Evolutionary conservation across 2,329 filamentous ascomycete genomes (phyloP).

Genomic region (Leptographium flavum): DNA sequence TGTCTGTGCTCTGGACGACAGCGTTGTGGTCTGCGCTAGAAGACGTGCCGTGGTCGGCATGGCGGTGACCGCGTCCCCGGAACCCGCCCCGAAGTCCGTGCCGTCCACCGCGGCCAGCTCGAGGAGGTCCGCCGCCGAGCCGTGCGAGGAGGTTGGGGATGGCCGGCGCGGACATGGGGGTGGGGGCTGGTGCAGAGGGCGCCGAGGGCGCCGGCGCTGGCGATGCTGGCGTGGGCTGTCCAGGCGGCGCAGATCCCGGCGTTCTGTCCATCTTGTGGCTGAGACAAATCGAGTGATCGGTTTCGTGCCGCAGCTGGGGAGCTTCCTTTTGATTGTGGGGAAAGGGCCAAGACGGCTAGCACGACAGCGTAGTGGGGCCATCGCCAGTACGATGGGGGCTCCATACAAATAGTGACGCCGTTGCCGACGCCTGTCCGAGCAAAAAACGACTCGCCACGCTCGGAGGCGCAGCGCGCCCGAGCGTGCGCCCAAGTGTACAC

Average conservation of each 20-base stretch:
- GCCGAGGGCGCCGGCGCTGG: conserved; percentile 4
- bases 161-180: conserved; percentile 50
- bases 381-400: too few species aligned
- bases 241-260: not conserved
- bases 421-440: too few species aligned
- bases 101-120: conserved; percentile 19
- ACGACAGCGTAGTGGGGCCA: too few species aligned
- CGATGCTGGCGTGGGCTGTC: too few species aligned
- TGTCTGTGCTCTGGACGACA: conserved; percentile 77
- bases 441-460: too few species aligned
- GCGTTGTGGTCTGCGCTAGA: conserved; percentile 44
- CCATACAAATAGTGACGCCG: too few species aligned
- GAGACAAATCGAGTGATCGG: too few species aligned
- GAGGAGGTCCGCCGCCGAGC: conserved; percentile 21
- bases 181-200: not conserved
- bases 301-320: too few species aligned
- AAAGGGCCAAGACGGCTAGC: too few species aligned
- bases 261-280: not conserved
- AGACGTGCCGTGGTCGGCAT: conserved; percentile 18
- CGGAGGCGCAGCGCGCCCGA: too few species aligned
- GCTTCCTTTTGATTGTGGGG: too few species aligned
- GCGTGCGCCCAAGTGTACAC: too few species aligned
- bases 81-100: conserved; percentile 12
- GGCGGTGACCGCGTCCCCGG: conserved; percentile 3
- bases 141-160: conserved; percentile 66